Percentiles rank a stretch among this genome's conserved stretches.
These are phyloP conservation scores for Nidula niveotomentosa DNA, from an alignment of 1,284 basidiomycete genomes.

Conservation along the genomic window DNA sequence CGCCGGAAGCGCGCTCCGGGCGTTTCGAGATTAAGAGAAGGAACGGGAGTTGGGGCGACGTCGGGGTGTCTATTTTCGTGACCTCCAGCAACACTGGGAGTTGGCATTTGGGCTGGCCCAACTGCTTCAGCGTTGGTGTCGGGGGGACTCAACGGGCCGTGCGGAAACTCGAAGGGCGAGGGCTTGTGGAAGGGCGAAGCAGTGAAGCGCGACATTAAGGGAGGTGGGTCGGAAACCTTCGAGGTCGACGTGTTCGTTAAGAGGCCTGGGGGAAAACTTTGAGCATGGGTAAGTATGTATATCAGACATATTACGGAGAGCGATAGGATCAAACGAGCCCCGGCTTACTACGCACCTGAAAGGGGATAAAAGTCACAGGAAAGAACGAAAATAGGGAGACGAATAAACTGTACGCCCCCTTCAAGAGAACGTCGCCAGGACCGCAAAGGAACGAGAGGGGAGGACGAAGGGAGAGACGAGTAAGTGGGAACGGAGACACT, in stretches of 20 bases:
- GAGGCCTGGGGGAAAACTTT: too few relatives aligned
- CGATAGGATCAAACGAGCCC: slow-evolving; percentile 11
- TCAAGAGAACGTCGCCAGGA: not conserved
- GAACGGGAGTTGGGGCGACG: slow-evolving; percentile 13
- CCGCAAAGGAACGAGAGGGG: not conserved
- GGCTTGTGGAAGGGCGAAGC: slow-evolving; percentile 47
- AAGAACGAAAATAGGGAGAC: slow-evolving; percentile 2
- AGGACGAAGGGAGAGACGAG: slow-evolving; percentile 7
- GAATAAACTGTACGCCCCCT: not conserved
- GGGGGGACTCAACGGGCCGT: slow-evolving; percentile 49
- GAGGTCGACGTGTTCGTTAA: too few relatives aligned
- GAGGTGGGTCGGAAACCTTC: too few relatives aligned
- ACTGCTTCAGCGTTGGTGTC: slow-evolving; percentile 48
- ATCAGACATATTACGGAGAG: not conserved
- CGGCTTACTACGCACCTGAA: not conserved
- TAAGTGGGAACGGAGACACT: not conserved
- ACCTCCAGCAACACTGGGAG: slow-evolving; percentile 18
- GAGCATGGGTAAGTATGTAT: too few relatives aligned
- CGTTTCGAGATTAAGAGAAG: slow-evolving; percentile 18
- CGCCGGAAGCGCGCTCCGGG: slow-evolving; percentile 39
- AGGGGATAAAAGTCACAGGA: slow-evolving; percentile 1
- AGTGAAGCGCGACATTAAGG: slow-evolving; percentile 46
- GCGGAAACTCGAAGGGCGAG: slow-evolving; percentile 47
- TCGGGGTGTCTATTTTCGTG: slow-evolving; percentile 19
- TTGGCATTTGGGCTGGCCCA: slow-evolving; percentile 14